Evolutionary conservation across 345 rosid species (phyloP), one percentile per base, ranked within the genome.

Genomic region (Raphanus raphanistrum): DNA sequence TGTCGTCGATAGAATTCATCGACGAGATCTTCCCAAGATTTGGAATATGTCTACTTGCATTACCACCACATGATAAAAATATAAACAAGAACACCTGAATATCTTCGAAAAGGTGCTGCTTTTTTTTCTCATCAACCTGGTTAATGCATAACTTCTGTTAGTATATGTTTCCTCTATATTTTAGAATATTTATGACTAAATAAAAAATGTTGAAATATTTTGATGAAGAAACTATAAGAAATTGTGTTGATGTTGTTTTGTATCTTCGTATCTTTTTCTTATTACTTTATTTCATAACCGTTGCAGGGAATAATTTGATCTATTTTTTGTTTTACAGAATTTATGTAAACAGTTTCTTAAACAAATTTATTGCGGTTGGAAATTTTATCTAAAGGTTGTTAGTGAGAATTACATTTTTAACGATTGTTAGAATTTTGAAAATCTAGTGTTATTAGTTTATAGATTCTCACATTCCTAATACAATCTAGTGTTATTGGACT

Each of bases 1-100:
- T 68, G 35, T 59, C 80, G 73, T 43, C 76, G 83, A 82, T 78
- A 71, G 69, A 76, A 80, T 66, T 72, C 76, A 76, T 66, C 83
- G 50, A 52, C 41, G 52, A 80, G 76, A 87, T 84, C 81, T 83
- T 75, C 64, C 71, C 38, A 70, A 82, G 85, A 85, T 84, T 79
- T 82, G 79, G 68, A 80, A 66, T 75, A 72, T 69, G 78, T 68
- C 85, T 82, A 79, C 29, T 70, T 78, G 74, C 70, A 15, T 77
- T 83, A 60, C 17, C 43, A 63, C 72, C 68, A 75, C 35, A 16
- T 57, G 45, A 69, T 74, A 31, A 25, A 50, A 2, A 59, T 36
- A 64, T 32, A 70, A 15, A 55, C 66, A 70, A 75, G 11, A 75
- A 43, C 68, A 80, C 79, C 83, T 80, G 83, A 80, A 75, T 75